Base-by-base conservation (phyloP, 2,329 filamentous ascomycete genomes). In the Dothideomycetidae sp. region DNA sequence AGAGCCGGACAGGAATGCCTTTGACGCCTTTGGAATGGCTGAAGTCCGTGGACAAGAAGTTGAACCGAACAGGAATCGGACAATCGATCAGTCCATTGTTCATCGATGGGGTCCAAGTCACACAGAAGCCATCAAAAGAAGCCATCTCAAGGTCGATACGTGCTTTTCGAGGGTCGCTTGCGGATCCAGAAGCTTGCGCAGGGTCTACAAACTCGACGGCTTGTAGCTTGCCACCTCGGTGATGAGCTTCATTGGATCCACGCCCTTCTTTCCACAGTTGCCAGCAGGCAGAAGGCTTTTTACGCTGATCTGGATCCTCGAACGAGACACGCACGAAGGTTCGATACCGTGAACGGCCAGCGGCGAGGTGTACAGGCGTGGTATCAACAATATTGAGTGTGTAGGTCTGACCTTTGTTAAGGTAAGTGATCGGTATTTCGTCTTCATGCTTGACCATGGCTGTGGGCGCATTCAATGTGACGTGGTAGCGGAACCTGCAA, bases 11-110 rank as follows among this genome's bases (percentile, higher is more conserved):
- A 0, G 90, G 88, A 46, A 96, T 94, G 23, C 90, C 90, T 60
- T 96, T 98, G 33, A 98, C 90, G 31, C 90, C 90, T 54, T 98
- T 98, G 7, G 90, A 96, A 54, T 96, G 90, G 57, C 88, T 96
- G 55, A 96, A 98, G 55, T 98, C 90, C 5, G 90, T 98, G 1
- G 90, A 98, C 0, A 98, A 67, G 54, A 98, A 98, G 61, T 98
- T 98, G 68, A 96, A 98, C 31, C 90, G 81, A 10, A 96, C 83
- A 5, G 85, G 81, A 39, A 98, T 75, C 33, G 76, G 81, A 56
- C 85, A 90, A 50, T 94, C 85, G 3, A 79, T 65, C 0, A 64
- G 59, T 0, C 77, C 75, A 33, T 76, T 78, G 29, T 71, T 59
- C 0, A 84, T 79, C 0, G 78, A 81, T 18, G 55, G 53, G 29